Conservation (phyloP, 2,329 filamentous ascomycete genomes). For the Cladophialophora carrionii region DNA sequence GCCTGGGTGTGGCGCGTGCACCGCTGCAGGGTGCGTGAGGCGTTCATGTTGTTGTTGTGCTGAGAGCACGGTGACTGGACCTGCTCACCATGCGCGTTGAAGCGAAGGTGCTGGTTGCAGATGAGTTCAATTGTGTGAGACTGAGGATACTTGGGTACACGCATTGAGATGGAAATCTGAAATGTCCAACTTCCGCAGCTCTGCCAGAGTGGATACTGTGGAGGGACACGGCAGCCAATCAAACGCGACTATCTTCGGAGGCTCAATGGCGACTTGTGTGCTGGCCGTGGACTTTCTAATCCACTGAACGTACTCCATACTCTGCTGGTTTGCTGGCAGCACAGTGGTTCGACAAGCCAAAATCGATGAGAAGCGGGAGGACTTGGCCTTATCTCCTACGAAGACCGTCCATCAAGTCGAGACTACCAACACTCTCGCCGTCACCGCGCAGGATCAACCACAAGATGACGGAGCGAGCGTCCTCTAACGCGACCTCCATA, state of each 20-base stretch:
- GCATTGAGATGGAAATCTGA: constrained; percentile 8
- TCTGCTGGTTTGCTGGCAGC: not conserved
- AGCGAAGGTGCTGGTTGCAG: not conserved
- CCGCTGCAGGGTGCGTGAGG: constrained; percentile 14
- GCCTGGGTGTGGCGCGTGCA: constrained; percentile 9
- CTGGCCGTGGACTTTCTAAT: too few species aligned
- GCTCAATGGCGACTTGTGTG: not conserved
- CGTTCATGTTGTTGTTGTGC: constrained; percentile 12
- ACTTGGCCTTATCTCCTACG: not conserved
- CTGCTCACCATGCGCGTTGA: not conserved
- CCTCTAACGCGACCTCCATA: constrained; percentile 48
- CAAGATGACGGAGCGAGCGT: constrained; percentile 14
- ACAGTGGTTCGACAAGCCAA: not conserved
- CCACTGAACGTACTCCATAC: too few species aligned
- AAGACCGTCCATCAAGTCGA: not conserved
- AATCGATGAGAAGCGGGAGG: not conserved
- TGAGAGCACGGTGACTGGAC: not conserved
- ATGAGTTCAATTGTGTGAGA: not conserved
- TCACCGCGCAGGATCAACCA: not conserved
- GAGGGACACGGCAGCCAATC: constrained; percentile 8
- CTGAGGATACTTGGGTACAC: not conserved
- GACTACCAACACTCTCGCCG: not conserved
- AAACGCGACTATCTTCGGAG: constrained; percentile 10
- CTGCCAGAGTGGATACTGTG: not conserved
- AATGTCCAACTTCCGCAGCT: not conserved